Conservation (phyloP, 2,329 filamentous ascomycete species). For the Ophiostoma fasciatum region DNA sequence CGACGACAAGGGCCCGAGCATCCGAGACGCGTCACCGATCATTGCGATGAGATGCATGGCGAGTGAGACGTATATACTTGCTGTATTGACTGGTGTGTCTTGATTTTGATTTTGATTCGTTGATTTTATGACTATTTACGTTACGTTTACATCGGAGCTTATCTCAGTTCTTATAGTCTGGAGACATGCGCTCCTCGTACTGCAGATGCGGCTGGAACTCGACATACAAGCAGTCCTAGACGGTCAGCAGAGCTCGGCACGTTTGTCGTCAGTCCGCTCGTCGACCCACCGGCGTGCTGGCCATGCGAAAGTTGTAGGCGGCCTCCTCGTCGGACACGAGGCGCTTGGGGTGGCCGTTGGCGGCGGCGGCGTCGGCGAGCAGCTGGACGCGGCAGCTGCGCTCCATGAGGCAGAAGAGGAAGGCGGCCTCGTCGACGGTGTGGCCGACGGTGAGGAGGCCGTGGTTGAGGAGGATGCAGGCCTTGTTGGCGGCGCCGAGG, state of each 20-base stretch:
- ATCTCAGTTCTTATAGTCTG: constrained; percentile 6
- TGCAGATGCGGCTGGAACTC: constrained; percentile 37
- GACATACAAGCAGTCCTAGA: constrained; percentile 32
- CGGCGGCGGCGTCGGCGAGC: constrained; percentile 36
- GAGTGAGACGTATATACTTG: too few relatives aligned
- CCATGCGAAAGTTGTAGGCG: constrained; percentile 14
- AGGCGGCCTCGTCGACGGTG: constrained; percentile 50
- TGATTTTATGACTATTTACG: too few relatives aligned
- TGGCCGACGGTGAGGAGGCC: constrained; percentile 43
- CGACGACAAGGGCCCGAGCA: too few relatives aligned
- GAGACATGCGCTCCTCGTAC: constrained; percentile 20
- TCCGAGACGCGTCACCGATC: too few relatives aligned
- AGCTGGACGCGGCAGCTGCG: constrained; percentile 53
- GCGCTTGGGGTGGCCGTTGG: constrained; percentile 7
- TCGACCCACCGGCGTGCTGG: constrained; percentile 13
- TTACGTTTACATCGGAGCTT: too few relatives aligned
- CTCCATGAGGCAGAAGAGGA: constrained; percentile 45
- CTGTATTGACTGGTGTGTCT: too few relatives aligned
- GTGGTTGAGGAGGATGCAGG: constrained; percentile 44
- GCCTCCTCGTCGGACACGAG: constrained; percentile 23
- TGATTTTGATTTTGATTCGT: too few relatives aligned
- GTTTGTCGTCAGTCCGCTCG: too few relatives aligned
- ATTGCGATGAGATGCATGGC: too few relatives aligned
- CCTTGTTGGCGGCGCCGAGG: constrained; percentile 28
- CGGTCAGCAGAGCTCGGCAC: too few relatives aligned